A percentile compares a stretch with the other conserved stretches of the same genome.
Conservation (phyloP, 106 monocot species). For the Acorus gramineus region DNA sequence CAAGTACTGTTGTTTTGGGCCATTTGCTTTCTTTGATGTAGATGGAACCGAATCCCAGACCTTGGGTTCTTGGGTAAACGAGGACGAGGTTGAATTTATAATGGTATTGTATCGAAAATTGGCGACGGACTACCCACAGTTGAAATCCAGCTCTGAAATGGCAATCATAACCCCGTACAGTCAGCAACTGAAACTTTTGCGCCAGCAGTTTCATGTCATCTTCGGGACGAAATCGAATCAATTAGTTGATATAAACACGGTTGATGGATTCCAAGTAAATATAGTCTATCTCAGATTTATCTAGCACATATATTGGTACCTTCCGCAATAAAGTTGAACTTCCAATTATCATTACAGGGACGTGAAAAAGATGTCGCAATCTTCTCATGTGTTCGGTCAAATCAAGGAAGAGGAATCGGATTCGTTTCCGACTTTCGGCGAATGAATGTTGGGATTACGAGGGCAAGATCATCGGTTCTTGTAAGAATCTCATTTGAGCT, state of each 20-base stretch:
- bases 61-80: conserved; percentile 79
- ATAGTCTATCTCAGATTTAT: too few species aligned
- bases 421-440: conserved; percentile 88
- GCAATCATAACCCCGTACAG: conserved; percentile 86
- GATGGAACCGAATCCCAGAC: conserved; percentile 67
- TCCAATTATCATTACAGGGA: conserved; percentile 30
- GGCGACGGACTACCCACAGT: conserved; percentile 40
- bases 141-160: conserved; percentile 58
- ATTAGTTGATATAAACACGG: conserved; percentile 81
- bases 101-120: conserved; percentile 60
- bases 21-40: conserved; percentile 86
- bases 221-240: conserved; percentile 70
- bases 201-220: conserved; percentile 41
- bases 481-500: conserved; percentile 18
- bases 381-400: conserved; percentile 89
- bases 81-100: conserved; percentile 76
- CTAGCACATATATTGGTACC: too few species aligned
- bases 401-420: conserved; percentile 62
- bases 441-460: conserved; percentile 95
- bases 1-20: conserved; percentile 73
- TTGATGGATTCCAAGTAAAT: conserved; percentile 94
- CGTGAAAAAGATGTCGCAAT: conserved; percentile 92
- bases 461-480: conserved; percentile 84
- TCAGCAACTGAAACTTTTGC: conserved; percentile 74
- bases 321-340: too few species aligned